Base-by-base conservation (phyloP, 1,284 basidiomycete genomes). In the Malassezia pachydermatis region DNA sequence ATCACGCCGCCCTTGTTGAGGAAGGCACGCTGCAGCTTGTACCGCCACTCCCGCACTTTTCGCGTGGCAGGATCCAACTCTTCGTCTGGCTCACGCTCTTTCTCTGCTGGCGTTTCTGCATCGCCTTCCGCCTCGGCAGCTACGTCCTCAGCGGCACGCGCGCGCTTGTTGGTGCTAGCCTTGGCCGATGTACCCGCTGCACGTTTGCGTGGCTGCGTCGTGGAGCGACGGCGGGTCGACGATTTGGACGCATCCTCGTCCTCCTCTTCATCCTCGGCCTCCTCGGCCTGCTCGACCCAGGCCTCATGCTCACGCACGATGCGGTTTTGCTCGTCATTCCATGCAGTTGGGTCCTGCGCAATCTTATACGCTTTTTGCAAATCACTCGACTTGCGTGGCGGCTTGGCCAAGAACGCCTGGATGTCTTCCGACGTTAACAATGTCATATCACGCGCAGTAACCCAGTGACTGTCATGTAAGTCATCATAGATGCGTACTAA, bases 11-110 rank as follows among this genome's bases (percentile, higher is more conserved):
- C 59, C 76, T 77, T 82, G 59, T 78, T 78, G 46, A 94, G 76
- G 77, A 94, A 92, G 0, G 81, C 83, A 63, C 88, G 84, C 73
- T 94, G 88, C 5, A 92, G 80, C 73, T 81, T 84, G 73, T 89
- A 86, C 62, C 88, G 78, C 87, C 88, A 89, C 48, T 73, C 74
- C 34, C 75, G 64, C 25, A 77, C 78, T 32, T 76, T 78, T 23
- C 77, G 81, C 38, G 79, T 80, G 30, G 78, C 79, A 35, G 76
- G 77, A 51, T 77, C 79, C 23, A 77, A 75, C 60, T 76, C 75
- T 76, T 63, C 59, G 72, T 83, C 84, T 27, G 39, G 41, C 23
- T 45, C 48, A 16, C 48, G 23, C 52, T 54, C 51, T 9, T 6
- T 25, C 32, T 20, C 34, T n/a, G 27, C 5, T 10, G 33, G 19